A percentile compares a stretch with the other conserved stretches of the same genome.
phyloP scores from a whole-genome alignment of 345 rosid species.

The Dovyalis caffra region DNA sequence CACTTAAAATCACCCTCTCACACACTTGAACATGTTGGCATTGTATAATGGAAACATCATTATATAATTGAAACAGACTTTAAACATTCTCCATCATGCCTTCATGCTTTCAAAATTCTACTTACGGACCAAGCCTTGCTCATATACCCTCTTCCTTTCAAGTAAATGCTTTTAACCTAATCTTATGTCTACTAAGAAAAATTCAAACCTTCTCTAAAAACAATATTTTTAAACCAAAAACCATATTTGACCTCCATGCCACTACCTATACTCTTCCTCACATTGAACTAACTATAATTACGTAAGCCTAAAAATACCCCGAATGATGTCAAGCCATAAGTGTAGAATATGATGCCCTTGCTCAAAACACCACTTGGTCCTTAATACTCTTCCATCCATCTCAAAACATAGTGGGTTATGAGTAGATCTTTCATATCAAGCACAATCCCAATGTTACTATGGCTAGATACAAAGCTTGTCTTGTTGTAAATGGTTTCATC shows the following conservation, averaged over 20 bases:
- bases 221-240: not conserved
- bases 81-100: not conserved
- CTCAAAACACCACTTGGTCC: not conserved
- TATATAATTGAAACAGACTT: not conserved
- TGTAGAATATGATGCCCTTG: not conserved
- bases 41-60: not conserved
- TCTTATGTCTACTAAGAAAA: not conserved
- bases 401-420: not conserved
- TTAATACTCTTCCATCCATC: not conserved
- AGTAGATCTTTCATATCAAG: not conserved
- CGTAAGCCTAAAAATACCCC: not conserved
- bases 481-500: not conserved
- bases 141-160: not conserved
- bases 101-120: not conserved
- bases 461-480: not conserved
- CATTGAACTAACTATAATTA: not conserved
- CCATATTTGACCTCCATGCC: not conserved
- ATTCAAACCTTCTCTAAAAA: not conserved
- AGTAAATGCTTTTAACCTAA: not conserved
- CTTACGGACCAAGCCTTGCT: not conserved
- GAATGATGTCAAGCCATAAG: not conserved
- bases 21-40: not conserved
- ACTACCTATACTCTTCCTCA: not conserved
- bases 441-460: not conserved
- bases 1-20: not conserved